A percentile compares a stretch with the other conserved stretches of the same genome.
Evolutionary conservation across 2,329 filamentous ascomycete species (phyloP).

Genomic region (Sporothrix schenckii): DNA sequence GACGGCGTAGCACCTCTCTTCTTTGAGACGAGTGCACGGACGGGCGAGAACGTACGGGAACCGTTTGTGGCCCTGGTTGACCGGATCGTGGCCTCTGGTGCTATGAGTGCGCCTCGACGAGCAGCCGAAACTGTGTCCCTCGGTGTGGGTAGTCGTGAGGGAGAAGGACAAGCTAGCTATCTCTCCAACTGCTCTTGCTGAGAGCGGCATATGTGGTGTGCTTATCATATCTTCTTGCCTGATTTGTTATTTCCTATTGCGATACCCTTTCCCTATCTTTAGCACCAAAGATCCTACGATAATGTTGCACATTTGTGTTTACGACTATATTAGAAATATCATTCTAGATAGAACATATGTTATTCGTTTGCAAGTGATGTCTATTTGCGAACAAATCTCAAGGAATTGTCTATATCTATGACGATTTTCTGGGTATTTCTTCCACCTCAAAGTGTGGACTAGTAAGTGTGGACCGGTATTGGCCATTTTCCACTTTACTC

Average conservation of each 20-base stretch:
- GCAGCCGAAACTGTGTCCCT: constrained; percentile 47
- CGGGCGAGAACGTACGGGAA: constrained; percentile 54
- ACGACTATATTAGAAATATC: constrained; percentile 1
- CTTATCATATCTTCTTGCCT: not conserved
- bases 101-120: not conserved
- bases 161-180: constrained; percentile 30
- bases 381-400: not conserved
- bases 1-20: constrained; percentile 44
- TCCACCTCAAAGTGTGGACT: not conserved
- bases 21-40: constrained; percentile 59
- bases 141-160: not conserved
- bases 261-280: not conserved
- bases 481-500: too few species aligned
- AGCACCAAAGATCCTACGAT: not conserved
- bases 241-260: not conserved
- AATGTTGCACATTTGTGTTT: not conserved
- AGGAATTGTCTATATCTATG: not conserved
- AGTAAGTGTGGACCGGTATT: too few species aligned
- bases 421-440: too few species aligned
- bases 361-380: not conserved
- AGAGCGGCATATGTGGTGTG: not conserved
- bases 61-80: constrained; percentile 58
- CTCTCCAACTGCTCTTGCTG: constrained; percentile 38
- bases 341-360: not conserved
- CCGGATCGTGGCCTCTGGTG: constrained; percentile 46